Conservation (phyloP, 108 stramenopile species). For the Aurantiochytrium sp. region DNA sequence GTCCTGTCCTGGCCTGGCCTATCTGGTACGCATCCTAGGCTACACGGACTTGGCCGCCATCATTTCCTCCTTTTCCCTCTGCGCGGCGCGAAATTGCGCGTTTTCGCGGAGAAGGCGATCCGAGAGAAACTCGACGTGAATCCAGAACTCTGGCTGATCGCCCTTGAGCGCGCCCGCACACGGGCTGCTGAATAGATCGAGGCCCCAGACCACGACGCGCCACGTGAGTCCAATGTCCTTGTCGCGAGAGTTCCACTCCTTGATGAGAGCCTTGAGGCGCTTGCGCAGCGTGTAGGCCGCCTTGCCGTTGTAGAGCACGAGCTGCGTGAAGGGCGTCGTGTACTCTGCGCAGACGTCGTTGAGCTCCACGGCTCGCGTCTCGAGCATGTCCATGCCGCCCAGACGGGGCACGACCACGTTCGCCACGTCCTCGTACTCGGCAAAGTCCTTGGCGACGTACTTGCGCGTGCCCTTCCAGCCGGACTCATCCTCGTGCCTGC, state of each 20-base stretch:
- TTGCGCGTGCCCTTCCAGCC: not conserved
- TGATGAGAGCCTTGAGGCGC: not conserved
- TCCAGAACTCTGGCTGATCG: conserved; percentile 12
- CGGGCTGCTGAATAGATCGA: not conserved
- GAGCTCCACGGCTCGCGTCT: not conserved
- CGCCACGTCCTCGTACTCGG: not conserved
- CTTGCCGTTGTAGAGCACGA: not conserved
- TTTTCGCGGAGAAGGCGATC: not conserved
- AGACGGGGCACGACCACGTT: not conserved
- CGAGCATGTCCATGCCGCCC: not conserved
- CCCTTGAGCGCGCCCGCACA: not conserved
- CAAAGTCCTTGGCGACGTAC: not conserved
- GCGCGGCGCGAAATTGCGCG: not conserved
- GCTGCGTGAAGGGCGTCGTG: not conserved
- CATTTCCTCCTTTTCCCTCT: not conserved
- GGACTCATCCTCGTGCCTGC: not conserved
- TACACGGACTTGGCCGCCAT: not conserved
- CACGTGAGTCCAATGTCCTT: not conserved
- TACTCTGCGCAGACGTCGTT: conserved; percentile 11
- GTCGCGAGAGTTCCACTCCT: not conserved
- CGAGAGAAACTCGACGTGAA: not conserved
- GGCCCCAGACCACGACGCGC: not conserved
- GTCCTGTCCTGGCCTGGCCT: too few relatives aligned
- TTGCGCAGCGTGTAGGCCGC: not conserved
- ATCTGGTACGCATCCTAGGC: too few relatives aligned